phyloP scores from a whole-genome alignment of 2,329 filamentous ascomycete genomes.

The Fusarium irregulare region DNA sequence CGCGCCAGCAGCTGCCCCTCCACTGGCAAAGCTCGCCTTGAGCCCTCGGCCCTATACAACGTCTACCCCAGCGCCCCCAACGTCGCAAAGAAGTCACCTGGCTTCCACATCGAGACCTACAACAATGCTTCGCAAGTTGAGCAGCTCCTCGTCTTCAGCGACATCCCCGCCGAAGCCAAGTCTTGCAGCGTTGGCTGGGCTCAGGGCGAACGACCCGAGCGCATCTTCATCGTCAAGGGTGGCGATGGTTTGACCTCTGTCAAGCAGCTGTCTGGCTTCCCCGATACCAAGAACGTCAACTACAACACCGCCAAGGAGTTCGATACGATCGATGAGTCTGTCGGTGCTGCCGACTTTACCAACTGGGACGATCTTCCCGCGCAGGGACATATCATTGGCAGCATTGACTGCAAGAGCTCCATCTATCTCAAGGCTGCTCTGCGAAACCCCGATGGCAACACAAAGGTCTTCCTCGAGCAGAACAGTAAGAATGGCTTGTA shows the following conservation, averaged over 20 bases:
- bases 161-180: slow-evolving; percentile 47
- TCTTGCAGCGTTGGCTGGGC: slow-evolving; percentile 49
- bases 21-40: background rate
- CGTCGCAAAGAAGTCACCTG: slow-evolving; percentile 22
- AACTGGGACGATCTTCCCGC: slow-evolving; percentile 45
- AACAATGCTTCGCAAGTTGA: slow-evolving; percentile 44
- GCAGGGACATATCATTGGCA: slow-evolving; percentile 40
- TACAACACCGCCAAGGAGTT: slow-evolving; percentile 42
- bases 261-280: slow-evolving; percentile 45
- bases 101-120: slow-evolving; percentile 43
- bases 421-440: slow-evolving; percentile 47
- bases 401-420: slow-evolving; percentile 45
- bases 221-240: slow-evolving; percentile 52
- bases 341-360: slow-evolving; percentile 48
- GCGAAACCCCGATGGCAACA: slow-evolving; percentile 39
- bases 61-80: slow-evolving; percentile 35
- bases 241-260: slow-evolving; percentile 41
- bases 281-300: slow-evolving; percentile 33
- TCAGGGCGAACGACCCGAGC: slow-evolving; percentile 53
- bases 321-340: slow-evolving; percentile 22
- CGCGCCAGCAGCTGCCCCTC: slow-evolving; percentile 24
- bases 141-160: slow-evolving; percentile 49
- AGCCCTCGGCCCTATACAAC: slow-evolving; percentile 31
- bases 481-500: slow-evolving; percentile 48
- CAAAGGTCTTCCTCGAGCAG: slow-evolving; percentile 48